Percentiles rank a stretch among this genome's conserved stretches.
Evolutionary conservation across 2,329 filamentous ascomycete species (phyloP).

Genomic region (Pezicula neosporulosa): DNA sequence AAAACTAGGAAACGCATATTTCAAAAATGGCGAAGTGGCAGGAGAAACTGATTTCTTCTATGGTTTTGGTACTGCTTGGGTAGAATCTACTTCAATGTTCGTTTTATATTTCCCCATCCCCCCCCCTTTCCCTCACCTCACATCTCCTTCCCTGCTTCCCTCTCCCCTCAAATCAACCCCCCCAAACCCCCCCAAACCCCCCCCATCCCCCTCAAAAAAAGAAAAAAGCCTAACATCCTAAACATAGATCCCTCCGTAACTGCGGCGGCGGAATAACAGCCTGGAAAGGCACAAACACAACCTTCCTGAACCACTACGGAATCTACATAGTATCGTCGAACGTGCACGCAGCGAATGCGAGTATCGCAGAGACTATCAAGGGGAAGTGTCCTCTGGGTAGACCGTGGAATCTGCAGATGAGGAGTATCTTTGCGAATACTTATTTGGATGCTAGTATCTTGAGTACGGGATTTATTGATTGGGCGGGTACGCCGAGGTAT

Average conservation of each 20-base stretch:
- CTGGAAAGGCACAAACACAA: conserved; percentile 67
- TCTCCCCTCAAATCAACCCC: too few relatives aligned
- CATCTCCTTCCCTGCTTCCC: too few relatives aligned
- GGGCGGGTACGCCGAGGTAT: conserved; percentile 28
- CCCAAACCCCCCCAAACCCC: too few relatives aligned
- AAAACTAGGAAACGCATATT: conserved; percentile 64
- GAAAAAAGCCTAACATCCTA: too few relatives aligned
- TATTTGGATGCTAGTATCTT: conserved; percentile 49
- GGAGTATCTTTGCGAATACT: conserved; percentile 46
- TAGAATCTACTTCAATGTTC: conserved; percentile 48
- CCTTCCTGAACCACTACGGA: conserved; percentile 63
- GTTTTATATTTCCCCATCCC: too few relatives aligned
- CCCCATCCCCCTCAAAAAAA: too few relatives aligned
- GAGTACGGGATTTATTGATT: conserved; percentile 46
- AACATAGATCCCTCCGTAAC: conserved; percentile 37
- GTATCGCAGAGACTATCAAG: conserved; percentile 29
- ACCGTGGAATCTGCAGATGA: conserved; percentile 50
- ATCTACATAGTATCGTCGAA: conserved; percentile 57
- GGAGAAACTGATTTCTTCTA: conserved; percentile 69
- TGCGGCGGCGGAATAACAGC: conserved; percentile 67
- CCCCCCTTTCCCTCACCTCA: too few relatives aligned
- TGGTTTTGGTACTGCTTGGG: conserved; percentile 63
- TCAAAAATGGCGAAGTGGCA: conserved; percentile 56
- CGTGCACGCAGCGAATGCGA: conserved; percentile 51
- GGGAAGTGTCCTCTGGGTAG: conserved; percentile 49